Conservation (phyloP, 495 filamentous ascomycete species). For the Chaetomium cochliodes region DNA sequence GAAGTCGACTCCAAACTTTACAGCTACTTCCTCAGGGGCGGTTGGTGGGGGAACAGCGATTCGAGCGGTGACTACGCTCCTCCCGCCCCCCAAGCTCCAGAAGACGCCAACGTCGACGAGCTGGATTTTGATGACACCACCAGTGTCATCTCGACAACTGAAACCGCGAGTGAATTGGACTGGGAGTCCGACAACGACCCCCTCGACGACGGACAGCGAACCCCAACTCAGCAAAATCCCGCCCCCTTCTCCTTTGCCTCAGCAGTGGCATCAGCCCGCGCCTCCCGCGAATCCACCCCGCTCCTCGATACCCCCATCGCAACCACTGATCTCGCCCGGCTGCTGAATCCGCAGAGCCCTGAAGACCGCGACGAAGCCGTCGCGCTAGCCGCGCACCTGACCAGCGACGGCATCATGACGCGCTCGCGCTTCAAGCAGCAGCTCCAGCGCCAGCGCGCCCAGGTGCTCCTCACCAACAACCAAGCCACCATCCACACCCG, state of each 20-base stretch:
- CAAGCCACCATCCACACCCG: background rate
- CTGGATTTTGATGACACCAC: constrained; percentile 75
- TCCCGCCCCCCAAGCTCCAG: constrained; percentile 7
- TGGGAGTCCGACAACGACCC: constrained; percentile 52
- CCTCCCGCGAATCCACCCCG: constrained; percentile 58
- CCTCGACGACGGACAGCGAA: constrained; percentile 60
- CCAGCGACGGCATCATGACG: constrained; percentile 68
- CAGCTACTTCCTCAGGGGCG: constrained; percentile 72
- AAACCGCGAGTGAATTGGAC: constrained; percentile 47
- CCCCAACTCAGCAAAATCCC: constrained; percentile 60
- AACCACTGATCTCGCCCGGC: constrained; percentile 66
- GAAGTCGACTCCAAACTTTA: constrained; percentile 72
- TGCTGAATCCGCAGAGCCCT: constrained; percentile 75
- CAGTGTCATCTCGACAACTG: constrained; percentile 66
- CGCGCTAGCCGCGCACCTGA: constrained; percentile 77
- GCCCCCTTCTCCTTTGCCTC: constrained; percentile 27
- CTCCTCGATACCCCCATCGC: constrained; percentile 63
- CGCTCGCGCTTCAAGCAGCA: constrained; percentile 70
- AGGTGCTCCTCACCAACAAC: constrained; percentile 58
- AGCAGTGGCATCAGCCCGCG: constrained; percentile 16
- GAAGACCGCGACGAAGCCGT: constrained; percentile 79
- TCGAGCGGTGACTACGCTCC: constrained; percentile 67
- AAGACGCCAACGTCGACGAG: constrained; percentile 32
- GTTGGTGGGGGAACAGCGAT: constrained; percentile 80
- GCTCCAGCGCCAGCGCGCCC: constrained; percentile 62